phyloP scores from a whole-genome alignment of 495 filamentous ascomycete genomes.

The Aspergillus hancockii region DNA sequence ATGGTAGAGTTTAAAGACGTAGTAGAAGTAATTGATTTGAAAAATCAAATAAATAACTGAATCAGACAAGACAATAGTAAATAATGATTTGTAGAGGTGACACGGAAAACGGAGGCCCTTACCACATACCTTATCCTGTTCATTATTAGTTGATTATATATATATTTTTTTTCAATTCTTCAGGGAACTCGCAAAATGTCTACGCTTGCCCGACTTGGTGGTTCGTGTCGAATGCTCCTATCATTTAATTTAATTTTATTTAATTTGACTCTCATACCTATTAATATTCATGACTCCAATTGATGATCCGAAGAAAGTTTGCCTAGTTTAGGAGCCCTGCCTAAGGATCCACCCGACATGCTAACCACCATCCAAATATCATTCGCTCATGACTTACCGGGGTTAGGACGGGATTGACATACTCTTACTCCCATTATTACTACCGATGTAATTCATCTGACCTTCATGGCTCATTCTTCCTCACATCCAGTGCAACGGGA shows the following conservation, averaged over 20 bases:
- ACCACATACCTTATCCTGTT: too few relatives aligned
- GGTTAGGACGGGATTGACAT: not conserved
- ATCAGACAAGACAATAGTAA: not conserved
- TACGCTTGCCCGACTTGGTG: too few relatives aligned
- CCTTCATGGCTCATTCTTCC: not conserved
- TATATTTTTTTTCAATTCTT: too few relatives aligned
- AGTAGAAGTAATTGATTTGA: not conserved
- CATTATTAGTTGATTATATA: too few relatives aligned
- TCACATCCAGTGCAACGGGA: not conserved
- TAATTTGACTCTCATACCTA: not conserved
- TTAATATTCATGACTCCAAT: slow-evolving; percentile 3
- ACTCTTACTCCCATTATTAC: not conserved
- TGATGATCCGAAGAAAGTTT: slow-evolving; percentile 19
- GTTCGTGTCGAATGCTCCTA: too few relatives aligned
- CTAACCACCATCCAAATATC: slow-evolving; percentile 4
- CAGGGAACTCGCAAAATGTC: too few relatives aligned
- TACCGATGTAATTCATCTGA: not conserved
- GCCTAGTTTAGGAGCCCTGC: slow-evolving; percentile 22
- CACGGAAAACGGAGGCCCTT: too few relatives aligned
- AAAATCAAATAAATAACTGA: not conserved
- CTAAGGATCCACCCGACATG: slow-evolving; percentile 14
- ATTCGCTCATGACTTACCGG: slow-evolving; percentile 5
- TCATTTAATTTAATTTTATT: too few relatives aligned
- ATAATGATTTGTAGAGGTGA: too few relatives aligned
- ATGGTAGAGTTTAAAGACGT: slow-evolving; percentile 26